A percentile compares a stretch with the other conserved stretches of the same genome.
These are phyloP conservation scores for Mollisia scopiformis DNA, from an alignment of 2,329 filamentous ascomycete species.

Conservation along the genomic window DNA sequence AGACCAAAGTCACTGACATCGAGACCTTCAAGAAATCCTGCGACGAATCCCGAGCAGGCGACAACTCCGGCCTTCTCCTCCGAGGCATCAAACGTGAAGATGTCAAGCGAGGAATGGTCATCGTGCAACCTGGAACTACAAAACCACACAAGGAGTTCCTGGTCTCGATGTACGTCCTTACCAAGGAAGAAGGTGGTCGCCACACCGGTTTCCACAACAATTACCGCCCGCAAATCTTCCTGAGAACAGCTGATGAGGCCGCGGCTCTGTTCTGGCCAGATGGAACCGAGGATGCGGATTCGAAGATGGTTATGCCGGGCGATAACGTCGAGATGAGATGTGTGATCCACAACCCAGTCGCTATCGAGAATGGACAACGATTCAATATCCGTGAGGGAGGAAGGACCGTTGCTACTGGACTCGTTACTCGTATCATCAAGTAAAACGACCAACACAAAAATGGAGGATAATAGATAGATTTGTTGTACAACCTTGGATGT, in stretches of 20 bases:
- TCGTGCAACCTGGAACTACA: slow-evolving; percentile 79
- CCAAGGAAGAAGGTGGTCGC: slow-evolving; percentile 96
- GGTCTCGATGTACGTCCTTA: slow-evolving; percentile 93
- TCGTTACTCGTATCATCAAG: slow-evolving; percentile 73
- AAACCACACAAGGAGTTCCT: slow-evolving; percentile 93
- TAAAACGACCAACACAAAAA: slow-evolving; percentile 31
- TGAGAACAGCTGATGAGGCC: slow-evolving; percentile 85
- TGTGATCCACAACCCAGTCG: slow-evolving; percentile 81
- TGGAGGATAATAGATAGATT: slow-evolving; percentile 12
- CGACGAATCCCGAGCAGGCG: slow-evolving; percentile 92
- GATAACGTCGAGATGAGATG: slow-evolving; percentile 99
- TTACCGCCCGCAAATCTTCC: slow-evolving; percentile 96
- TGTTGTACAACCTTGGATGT: slow-evolving; percentile 32
- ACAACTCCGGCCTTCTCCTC: slow-evolving; percentile 97
- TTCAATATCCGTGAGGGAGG: slow-evolving; percentile 99
- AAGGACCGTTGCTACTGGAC: slow-evolving; percentile 81
- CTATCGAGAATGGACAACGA: slow-evolving; percentile 88
- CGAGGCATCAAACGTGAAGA: slow-evolving; percentile 97
- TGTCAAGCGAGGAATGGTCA: slow-evolving; percentile 90
- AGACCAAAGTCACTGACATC: slow-evolving; percentile 99
- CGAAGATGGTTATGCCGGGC: slow-evolving; percentile 93
- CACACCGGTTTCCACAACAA: slow-evolving; percentile 95
- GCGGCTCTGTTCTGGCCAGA: slow-evolving; percentile 86
- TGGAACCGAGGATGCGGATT: slow-evolving; percentile 69
- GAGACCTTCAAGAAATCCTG: slow-evolving; percentile 99